Evolutionary conservation across 192 early-diverging fungal species (phyloP), one percentile per base, ranked within the genome.

Genomic region (Linnemannia elongata): DNA sequence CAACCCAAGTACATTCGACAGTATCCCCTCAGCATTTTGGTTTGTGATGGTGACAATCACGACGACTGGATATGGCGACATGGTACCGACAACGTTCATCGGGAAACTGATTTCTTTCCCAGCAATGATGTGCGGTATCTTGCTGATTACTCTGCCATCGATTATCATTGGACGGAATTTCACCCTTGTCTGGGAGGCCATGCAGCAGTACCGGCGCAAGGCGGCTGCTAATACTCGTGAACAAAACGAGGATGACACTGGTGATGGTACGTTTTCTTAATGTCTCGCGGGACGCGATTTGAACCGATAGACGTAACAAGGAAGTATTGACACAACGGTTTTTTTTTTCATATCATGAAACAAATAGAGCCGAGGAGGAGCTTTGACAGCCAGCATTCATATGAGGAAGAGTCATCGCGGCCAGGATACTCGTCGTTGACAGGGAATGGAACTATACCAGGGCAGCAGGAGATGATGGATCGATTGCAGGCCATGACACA

Each of bases 81-180:
- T 95, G 93, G 92, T 95, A 33, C 95, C 95, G 5, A 93, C 92
- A 3, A 96, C 95, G 0, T 93, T 94, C 74, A 89, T 95, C 70
- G 95, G 95, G 45, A 95, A 95, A 83, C 82, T 95, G 47, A 91
- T 96, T 27, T 92, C 94, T 35, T 96, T 95, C 74, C 94, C 95
- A 2, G 93, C 94, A 47, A 95, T 96, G 93, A 93, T 95, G 88
- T 93, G 91, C 49, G 95, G 95, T n/a, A 92, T 95, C 24, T 70
- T 95, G 88, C 81, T 96, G 9, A 96, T 96, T 80, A 93, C 95
- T 2, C 71, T 96, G 79, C 95, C 95, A 30, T 96, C 95, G 6
- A 96, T 96, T 69, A 95, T 96, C 78, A 94, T 96, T 36, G 95
- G 95, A 45, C 88, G 94, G 49, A 95, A 96, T 76, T 96, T 95